These are phyloP conservation scores for Chionographis japonica DNA, from an alignment of 106 monocot species.

Conservation along the genomic window DNA sequence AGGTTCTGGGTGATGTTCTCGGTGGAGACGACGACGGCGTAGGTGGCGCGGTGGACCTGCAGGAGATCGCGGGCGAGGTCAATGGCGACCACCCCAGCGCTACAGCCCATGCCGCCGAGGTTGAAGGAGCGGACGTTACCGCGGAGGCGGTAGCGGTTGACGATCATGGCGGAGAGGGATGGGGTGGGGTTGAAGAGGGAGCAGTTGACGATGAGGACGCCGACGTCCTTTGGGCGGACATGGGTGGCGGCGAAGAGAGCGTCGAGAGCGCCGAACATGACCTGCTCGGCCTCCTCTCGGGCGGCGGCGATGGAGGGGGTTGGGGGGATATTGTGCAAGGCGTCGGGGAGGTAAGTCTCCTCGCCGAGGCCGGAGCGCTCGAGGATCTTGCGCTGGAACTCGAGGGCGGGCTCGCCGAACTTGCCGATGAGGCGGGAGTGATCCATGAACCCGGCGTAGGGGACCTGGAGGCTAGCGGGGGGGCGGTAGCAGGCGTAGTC, in stretches of 20 bases:
- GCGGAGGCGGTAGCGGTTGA: constrained; percentile 43
- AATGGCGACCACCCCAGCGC: constrained; percentile 46
- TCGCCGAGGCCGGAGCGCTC: constrained; percentile 62
- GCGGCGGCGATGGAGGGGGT: constrained; percentile 33
- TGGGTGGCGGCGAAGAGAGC: constrained; percentile 22
- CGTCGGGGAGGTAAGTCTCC: constrained; percentile 48
- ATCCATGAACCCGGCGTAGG: constrained; percentile 17
- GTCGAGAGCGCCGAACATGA: constrained; percentile 54
- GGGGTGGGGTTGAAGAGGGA: constrained; percentile 58
- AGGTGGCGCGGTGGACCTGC: constrained; percentile 26
- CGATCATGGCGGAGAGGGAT: constrained; percentile 56
- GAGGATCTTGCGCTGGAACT: constrained; percentile 49
- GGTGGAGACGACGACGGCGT: constrained; percentile 35
- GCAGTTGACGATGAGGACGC: constrained; percentile 51
- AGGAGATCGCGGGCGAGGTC: constrained; percentile 39
- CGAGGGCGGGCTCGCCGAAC: constrained; percentile 30
- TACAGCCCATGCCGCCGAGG: constrained; percentile 64
- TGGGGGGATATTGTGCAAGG: constrained; percentile 36
- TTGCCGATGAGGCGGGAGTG: constrained; percentile 32
- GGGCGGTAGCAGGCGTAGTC: constrained; percentile 39
- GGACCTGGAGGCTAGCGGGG: constrained; percentile 10
- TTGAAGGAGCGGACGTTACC: constrained; percentile 45
- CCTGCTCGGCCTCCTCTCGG: constrained; percentile 37
- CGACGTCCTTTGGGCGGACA: constrained; percentile 32
- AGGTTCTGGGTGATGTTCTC: constrained; percentile 44